Evolutionary conservation across 2,329 filamentous ascomycete genomes (phyloP), one percentile per base, ranked within the genome.

Genomic region (Exophiala alcalophila): DNA sequence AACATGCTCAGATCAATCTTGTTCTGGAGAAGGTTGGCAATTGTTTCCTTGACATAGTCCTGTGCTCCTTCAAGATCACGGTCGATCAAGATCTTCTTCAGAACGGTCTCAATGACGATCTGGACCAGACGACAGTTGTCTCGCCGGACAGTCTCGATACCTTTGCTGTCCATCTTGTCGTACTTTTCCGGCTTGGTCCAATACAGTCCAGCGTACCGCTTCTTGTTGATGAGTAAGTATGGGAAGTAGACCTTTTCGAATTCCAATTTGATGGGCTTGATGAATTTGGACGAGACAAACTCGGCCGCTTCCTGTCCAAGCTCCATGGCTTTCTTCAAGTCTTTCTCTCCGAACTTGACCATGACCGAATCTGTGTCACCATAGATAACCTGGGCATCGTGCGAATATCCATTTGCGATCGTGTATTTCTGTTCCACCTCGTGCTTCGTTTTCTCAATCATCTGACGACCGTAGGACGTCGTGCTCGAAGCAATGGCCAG

Each of bases 151-250:
- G 92, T 98, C 68, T 98, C 92, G 55, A 98, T 97, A 74, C 92
- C 92, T 65, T 98, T 98, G 47, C 88, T 97, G 66, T 98, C 92
- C 94, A 98, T 98, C 74, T 97, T 98, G 76, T 98, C 94, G 65
- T 85, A 92, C 66, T 95, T 96, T 28, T 91, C 79, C 0, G 91
- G 80, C 54, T 85, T 92, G 4, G 92, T 98, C 90, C 90, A 98
- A 69, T 88, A 97, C 21, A 98, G 69, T n/a, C 92, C 92, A 6
- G 92, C 92, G 60, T 98, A 98, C 52, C 92, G 85, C 73, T 98
- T 98, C 74, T 98, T 98, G 80, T 98, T 98, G 80, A 98, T 98
- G 37, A 98, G 76, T 23, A 98, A 76, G 62, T 98, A 98, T 1
- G 92, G 92, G 63, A 86, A 98, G 68, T 98, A 98, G 1, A 98